These are phyloP conservation scores for Aschersonia sp. DNA, from an alignment of 2,329 filamentous ascomycete species.

Conservation along the genomic window DNA sequence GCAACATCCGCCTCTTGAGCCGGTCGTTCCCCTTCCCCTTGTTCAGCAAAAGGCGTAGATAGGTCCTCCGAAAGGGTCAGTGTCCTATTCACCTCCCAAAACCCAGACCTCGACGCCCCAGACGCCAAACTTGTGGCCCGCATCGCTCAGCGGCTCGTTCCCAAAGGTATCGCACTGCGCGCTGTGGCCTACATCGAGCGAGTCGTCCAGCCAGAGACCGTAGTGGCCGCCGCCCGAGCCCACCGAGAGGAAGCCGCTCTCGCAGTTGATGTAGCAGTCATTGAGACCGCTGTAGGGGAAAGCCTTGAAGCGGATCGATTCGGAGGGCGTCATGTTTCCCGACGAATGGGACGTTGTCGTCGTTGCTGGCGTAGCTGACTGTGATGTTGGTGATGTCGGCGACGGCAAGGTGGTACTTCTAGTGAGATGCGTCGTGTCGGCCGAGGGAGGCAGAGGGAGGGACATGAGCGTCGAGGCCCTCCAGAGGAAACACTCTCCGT, in stretches of 20 bases:
- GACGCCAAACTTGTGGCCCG: slow-evolving; percentile 83
- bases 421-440: slow-evolving; percentile 31
- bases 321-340: slow-evolving; percentile 23
- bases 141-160: slow-evolving; percentile 85
- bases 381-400: neutral
- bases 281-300: slow-evolving; percentile 94
- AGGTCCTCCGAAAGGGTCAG: no score
- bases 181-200: slow-evolving; percentile 71
- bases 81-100: slow-evolving; percentile 39
- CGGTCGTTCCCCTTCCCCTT: no score
- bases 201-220: slow-evolving; percentile 84
- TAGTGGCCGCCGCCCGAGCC: slow-evolving; percentile 84
- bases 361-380: no score
- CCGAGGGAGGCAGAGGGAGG: slow-evolving; percentile 34
- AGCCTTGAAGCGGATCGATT: slow-evolving; percentile 84
- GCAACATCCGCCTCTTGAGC: no score
- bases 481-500: slow-evolving; percentile 78
- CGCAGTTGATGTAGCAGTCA: slow-evolving; percentile 92
- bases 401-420: slow-evolving; percentile 24
- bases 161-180: slow-evolving; percentile 80
- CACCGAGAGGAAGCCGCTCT: slow-evolving; percentile 68
- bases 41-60: no score
- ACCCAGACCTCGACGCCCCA: slow-evolving; percentile 90
- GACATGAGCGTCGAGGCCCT: slow-evolving; percentile 43
- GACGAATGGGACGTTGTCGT: no score